These are phyloP conservation scores for Epicoccum sorghinum DNA, from an alignment of 2,329 filamentous ascomycete species.

Conservation along the genomic window DNA sequence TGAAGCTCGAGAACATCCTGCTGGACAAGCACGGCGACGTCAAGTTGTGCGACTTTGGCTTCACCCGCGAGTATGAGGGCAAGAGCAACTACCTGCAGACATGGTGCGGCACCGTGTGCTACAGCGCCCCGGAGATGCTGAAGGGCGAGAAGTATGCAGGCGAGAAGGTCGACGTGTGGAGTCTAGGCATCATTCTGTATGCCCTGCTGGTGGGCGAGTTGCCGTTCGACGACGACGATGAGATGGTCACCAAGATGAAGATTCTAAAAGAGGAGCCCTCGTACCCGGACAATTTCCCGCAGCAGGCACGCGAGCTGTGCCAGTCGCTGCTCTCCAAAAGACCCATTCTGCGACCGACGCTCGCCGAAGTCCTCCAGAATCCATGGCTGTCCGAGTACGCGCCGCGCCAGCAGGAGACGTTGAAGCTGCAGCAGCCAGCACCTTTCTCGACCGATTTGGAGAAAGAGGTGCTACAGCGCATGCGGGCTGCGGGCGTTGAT, in stretches of 20 bases:
- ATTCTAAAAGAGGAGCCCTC: conserved; percentile 86
- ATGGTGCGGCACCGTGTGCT: conserved; percentile 97
- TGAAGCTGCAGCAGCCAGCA: conserved; percentile 78
- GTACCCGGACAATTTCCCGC: conserved; percentile 79
- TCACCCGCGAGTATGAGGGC: conserved; percentile 96
- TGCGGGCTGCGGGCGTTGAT: conserved; percentile 92
- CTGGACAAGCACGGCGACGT: conserved; percentile 97
- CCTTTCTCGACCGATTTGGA: conserved; percentile 87
- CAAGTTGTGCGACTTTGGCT: conserved; percentile 97
- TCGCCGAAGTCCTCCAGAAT: conserved; percentile 85
- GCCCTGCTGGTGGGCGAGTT: conserved; percentile 83
- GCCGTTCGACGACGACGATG: conserved; percentile 95
- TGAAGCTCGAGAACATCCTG: conserved; percentile 96
- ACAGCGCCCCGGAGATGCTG: conserved; percentile 97
- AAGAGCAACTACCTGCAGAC: conserved; percentile 94
- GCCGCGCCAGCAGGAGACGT: conserved; percentile 83
- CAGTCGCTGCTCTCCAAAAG: conserved; percentile 86
- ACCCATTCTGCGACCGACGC: conserved; percentile 77
- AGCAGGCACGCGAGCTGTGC: conserved; percentile 78
- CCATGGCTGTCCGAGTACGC: conserved; percentile 88
- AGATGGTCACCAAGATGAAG: conserved; percentile 80
- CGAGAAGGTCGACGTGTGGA: conserved; percentile 98
- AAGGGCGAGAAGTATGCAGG: conserved; percentile 98
- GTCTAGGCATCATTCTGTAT: conserved; percentile 82
- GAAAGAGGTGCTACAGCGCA: conserved; percentile 87